Evolutionary conservation across 768 basidiomycete genomes (phyloP), one percentile per base, ranked within the genome.

Genomic region (Phaffia australis): DNA sequence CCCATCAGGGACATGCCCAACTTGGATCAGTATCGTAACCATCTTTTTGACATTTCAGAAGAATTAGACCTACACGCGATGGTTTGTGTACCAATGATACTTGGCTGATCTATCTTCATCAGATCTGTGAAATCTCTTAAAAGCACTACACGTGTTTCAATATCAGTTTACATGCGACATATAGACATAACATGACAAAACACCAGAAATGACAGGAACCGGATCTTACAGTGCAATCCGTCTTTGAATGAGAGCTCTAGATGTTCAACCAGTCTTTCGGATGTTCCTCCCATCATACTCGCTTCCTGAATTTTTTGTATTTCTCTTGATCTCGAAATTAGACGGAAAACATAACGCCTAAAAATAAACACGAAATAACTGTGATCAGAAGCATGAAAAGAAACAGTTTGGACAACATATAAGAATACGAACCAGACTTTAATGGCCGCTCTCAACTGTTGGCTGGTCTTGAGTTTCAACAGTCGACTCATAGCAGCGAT

Each of bases 11-110:
- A 6, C 63, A 59, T 21, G 58, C 63, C 55, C 67, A 65, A 0
- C 62, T 70, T 7, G 2, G 11, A 49, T 52, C 15, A 27, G 27
- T 11, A 42, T 42, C 35, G 11, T 42, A 11, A 4, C 35, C 52
- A 42, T 42, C 11, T 42, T 42, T 11, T 42, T 42, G 35, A 5
- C 35, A 11, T 5, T 42, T 51, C 4, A 29, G 23, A 6, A 46
- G 16, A 27, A 23, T 11, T 19, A 30, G 23, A 35, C 50, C 59
- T 51, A 59, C 62, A 55, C 27, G 60, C 63, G 18, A 64, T 55
- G 48, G 90, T 91, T 74, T 98, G 94, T 1, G 94, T 94, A 60
- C 94, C 94, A 58, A 98, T 90, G 75, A 95, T 87, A n/a, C 85
- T 81, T 0, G 90, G 91, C 2, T 84, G 81, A 0, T 82, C 81